A percentile compares a stretch with the other conserved stretches of the same genome.
Conservation (phyloP, 352 stramenopile species). For the Phytophthora hibernalis region DNA sequence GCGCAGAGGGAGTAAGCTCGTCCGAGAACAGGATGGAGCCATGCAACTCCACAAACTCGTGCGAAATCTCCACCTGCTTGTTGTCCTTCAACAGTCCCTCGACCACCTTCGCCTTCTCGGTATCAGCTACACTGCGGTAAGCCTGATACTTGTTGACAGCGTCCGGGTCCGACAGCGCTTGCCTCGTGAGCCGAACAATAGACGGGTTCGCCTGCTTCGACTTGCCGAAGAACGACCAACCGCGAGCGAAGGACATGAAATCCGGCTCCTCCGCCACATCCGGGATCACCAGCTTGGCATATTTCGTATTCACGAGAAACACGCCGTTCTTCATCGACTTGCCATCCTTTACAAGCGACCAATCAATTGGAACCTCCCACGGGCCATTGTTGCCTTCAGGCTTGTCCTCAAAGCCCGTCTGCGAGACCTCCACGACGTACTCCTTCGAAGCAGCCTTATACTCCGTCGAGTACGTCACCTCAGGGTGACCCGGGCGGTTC, state of each 20-base stretch:
- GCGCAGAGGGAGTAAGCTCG: slow-evolving; percentile 63
- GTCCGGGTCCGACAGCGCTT: slow-evolving; percentile 72
- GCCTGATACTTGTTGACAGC: slow-evolving; percentile 83
- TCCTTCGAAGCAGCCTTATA: slow-evolving; percentile 62
- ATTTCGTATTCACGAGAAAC: slow-evolving; percentile 67
- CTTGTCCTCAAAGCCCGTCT: slow-evolving; percentile 79
- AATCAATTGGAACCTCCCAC: slow-evolving; percentile 83
- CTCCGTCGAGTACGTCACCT: slow-evolving; percentile 65
- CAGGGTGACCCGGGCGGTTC: slow-evolving; percentile 73
- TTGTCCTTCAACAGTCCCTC: slow-evolving; percentile 62
- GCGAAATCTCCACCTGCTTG: slow-evolving; percentile 59
- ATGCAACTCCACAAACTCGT: slow-evolving; percentile 66
- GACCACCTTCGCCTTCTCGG: slow-evolving; percentile 75
- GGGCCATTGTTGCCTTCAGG: slow-evolving; percentile 69
- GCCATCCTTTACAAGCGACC: slow-evolving; percentile 72
- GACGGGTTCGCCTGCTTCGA: slow-evolving; percentile 68
- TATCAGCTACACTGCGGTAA: slow-evolving; percentile 72
- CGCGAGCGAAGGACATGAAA: slow-evolving; percentile 76
- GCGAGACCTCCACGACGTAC: slow-evolving; percentile 65
- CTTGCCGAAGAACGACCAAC: slow-evolving; percentile 86
- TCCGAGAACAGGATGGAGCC: slow-evolving; percentile 78
- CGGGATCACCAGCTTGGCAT: slow-evolving; percentile 58
- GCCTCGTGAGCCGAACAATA: slow-evolving; percentile 58
- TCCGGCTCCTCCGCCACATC: slow-evolving; percentile 62
- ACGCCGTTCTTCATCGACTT: slow-evolving; percentile 66